Evolutionary conservation across 257 asterid genomes (phyloP).

Genomic region (Salvia miltiorrhiza): DNA sequence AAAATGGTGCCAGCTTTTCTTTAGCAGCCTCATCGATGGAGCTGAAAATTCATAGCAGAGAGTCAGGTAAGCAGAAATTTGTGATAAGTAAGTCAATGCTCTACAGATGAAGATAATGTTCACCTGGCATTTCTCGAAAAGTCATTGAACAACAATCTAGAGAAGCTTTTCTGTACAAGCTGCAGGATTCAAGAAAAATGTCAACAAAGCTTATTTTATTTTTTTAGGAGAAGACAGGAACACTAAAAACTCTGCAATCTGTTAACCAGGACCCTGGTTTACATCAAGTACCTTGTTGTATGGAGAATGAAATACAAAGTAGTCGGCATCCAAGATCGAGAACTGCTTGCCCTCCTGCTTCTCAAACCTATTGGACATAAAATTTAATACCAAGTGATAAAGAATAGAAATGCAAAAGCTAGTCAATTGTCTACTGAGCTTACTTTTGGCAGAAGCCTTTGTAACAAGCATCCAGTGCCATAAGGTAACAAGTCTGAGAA

Average conservation of each 20-base stretch:
- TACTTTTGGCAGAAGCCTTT: conserved; percentile 76
- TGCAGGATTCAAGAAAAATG: conserved; percentile 38
- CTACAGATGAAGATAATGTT: conserved; percentile 18
- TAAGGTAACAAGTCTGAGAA: conserved; percentile 96
- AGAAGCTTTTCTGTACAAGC: conserved; percentile 98
- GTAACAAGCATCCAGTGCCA: conserved; percentile 98
- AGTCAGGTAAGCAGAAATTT: conserved; percentile 10
- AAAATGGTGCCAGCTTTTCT: conserved; percentile 67
- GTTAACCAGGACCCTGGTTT: background rate
- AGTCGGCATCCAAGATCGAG: conserved; percentile 71
- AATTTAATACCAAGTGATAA: conserved; percentile 20
- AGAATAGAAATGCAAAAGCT: background rate
- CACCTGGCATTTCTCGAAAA: conserved; percentile 72
- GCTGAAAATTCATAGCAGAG: conserved; percentile 40
- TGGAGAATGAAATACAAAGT: conserved; percentile 94
- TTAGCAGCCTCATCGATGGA: conserved; percentile 77
- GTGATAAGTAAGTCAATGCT: background rate
- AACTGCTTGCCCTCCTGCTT: conserved; percentile 81
- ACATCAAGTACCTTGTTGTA: conserved; percentile 83
- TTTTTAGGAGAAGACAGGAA: background rate
- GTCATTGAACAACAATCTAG: conserved; percentile 81
- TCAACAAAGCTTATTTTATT: conserved; percentile 1
- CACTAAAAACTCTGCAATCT: background rate
- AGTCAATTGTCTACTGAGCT: conserved; percentile 6
- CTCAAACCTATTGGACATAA: conserved; percentile 52